Percentiles rank a stretch among this genome's conserved stretches.
These are phyloP conservation scores for Talaromyces nanjingensis DNA, from an alignment of 495 filamentous ascomycete species.

Conservation along the genomic window DNA sequence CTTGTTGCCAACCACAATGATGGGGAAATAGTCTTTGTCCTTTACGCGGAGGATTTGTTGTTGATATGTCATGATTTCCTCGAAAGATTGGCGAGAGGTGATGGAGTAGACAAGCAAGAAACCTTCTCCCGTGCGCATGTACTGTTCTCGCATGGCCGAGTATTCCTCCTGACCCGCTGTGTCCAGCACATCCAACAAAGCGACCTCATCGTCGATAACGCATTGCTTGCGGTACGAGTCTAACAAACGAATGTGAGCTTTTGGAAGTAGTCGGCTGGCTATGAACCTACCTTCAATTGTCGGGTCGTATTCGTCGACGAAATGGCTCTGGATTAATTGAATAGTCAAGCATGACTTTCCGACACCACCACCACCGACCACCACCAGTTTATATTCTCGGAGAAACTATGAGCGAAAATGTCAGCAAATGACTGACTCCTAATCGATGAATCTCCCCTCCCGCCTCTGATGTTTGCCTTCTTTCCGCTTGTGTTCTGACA, in stretches of 20 bases:
- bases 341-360: conserved; percentile 99
- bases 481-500: neutral
- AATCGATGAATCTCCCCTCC: neutral
- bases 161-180: conserved; percentile 99
- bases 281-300: conserved; percentile 85
- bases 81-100: conserved; percentile 92
- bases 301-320: conserved; percentile 98
- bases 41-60: conserved; percentile 98
- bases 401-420: conserved; percentile 59
- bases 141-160: conserved; percentile 98
- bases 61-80: conserved; percentile 97
- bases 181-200: conserved; percentile 93
- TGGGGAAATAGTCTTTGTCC: conserved; percentile 98
- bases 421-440: neutral
- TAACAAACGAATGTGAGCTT: conserved; percentile 24
- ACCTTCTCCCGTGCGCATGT: conserved; percentile 98
- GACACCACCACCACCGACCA: conserved; percentile 95
- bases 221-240: conserved; percentile 99
- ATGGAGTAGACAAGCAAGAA: conserved; percentile 98
- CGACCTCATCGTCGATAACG: conserved; percentile 95
- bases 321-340: conserved; percentile 97
- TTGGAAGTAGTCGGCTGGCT: neutral
- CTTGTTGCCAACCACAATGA: conserved; percentile 99
- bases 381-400: conserved; percentile 97
- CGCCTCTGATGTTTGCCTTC: neutral